These are phyloP conservation scores for Petrea volubilis DNA, from an alignment of 257 asterid genomes.

Conservation along the genomic window DNA sequence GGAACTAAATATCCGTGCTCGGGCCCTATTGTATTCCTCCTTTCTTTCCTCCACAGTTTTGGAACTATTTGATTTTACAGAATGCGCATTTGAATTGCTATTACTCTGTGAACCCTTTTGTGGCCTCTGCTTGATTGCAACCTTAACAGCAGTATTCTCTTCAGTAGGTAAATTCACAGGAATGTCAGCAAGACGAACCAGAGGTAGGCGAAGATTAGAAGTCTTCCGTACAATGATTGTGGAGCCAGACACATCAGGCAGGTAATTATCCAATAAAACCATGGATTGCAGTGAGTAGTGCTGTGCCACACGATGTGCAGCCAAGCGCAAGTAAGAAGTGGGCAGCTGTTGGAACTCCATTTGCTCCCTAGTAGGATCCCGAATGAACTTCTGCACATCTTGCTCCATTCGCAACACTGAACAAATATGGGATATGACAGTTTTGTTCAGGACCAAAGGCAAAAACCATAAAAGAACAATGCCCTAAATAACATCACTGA, in stretches of 20 bases:
- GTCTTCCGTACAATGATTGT: constrained; percentile 82
- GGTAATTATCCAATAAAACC: constrained; percentile 87
- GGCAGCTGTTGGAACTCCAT: constrained; percentile 98
- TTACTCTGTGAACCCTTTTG: constrained; percentile 61
- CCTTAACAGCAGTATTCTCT: constrained; percentile 50
- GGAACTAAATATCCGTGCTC: constrained; percentile 93
- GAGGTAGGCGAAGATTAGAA: constrained; percentile 64
- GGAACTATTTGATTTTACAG: constrained; percentile 63
- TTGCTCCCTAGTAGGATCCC: constrained; percentile 81
- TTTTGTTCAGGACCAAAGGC: not conserved
- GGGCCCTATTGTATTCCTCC: constrained; percentile 95
- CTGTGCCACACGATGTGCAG: constrained; percentile 99
- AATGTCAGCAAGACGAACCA: constrained; percentile 72
- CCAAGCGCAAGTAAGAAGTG: constrained; percentile 94
- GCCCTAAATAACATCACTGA: not conserved
- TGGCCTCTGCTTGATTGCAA: constrained; percentile 96
- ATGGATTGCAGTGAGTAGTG: constrained; percentile 95
- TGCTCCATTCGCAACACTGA: constrained; percentile 97
- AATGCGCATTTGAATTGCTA: constrained; percentile 42
- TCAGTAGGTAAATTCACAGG: constrained; percentile 64
- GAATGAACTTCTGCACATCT: constrained; percentile 87
- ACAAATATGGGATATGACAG: constrained; percentile 12
- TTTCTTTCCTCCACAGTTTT: constrained; percentile 97
- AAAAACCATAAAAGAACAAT: not conserved
- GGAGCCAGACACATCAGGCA: constrained; percentile 93